Evolutionary conservation across 208 protist genomes (phyloP).

Genomic region (Trypanosoma melophagium): DNA sequence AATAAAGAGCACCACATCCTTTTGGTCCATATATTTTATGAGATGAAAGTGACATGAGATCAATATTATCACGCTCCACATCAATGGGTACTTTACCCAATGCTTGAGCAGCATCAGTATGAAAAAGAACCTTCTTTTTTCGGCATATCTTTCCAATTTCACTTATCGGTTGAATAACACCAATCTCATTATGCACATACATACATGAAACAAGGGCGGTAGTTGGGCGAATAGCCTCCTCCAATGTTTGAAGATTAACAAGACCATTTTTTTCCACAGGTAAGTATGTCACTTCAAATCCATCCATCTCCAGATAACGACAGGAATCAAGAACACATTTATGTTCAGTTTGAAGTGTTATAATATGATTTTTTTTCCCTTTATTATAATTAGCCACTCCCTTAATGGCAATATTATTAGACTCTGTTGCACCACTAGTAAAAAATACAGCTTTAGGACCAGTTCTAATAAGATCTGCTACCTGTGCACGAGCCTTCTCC

Average conservation of each 20-base stretch:
- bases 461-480: slow-evolving; percentile 92
- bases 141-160: slow-evolving; percentile 97
- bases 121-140: slow-evolving; percentile 95
- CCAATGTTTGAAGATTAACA: slow-evolving; percentile 92
- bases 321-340: slow-evolving; percentile 99
- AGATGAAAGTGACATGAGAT: slow-evolving; percentile 97
- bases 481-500: slow-evolving; percentile 93
- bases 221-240: slow-evolving; percentile 90
- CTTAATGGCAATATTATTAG: slow-evolving; percentile 99
- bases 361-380: slow-evolving; percentile 97
- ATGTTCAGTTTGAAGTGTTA: slow-evolving; percentile 98
- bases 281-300: slow-evolving; percentile 97
- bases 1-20: slow-evolving; percentile 89
- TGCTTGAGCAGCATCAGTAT: slow-evolving; percentile 97
- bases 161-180: slow-evolving; percentile 96
- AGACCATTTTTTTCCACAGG: slow-evolving; percentile 96
- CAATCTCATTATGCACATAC: slow-evolving; percentile 99
- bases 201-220: slow-evolving; percentile 98
- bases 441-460: slow-evolving; percentile 99
- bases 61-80: slow-evolving; percentile 96
- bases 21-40: slow-evolving; percentile 99
- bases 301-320: slow-evolving; percentile 94
- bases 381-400: slow-evolving; percentile 97
- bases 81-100: slow-evolving; percentile 98
- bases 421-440: slow-evolving; percentile 99